phyloP scores from a whole-genome alignment of 1,139 yeast genomes.

The Torulaspora pretoriensis region DNA sequence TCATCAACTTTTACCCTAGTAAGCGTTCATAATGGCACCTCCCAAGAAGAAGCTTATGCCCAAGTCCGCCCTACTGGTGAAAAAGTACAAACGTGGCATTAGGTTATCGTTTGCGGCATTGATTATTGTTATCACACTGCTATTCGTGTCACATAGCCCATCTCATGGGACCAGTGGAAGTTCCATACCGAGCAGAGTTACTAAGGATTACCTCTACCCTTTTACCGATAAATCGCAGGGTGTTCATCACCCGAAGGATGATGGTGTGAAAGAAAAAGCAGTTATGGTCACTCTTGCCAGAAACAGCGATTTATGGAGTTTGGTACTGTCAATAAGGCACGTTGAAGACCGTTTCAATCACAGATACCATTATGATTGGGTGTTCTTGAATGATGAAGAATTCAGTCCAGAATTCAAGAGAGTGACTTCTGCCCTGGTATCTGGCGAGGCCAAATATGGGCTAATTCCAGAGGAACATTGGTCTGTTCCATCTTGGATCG shows the following conservation, averaged over 20 bases:
- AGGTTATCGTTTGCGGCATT: slow-evolving; percentile 27
- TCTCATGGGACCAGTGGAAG: slow-evolving; percentile 3
- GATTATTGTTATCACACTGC: slow-evolving; percentile 25
- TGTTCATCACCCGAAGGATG: slow-evolving; percentile 32
- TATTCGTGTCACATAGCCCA: slow-evolving; percentile 24
- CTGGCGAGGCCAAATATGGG: slow-evolving; percentile 46
- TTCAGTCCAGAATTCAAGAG: slow-evolving; percentile 45
- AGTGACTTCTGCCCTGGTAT: slow-evolving; percentile 37
- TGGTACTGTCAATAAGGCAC: slow-evolving; percentile 58
- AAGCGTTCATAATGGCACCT: slow-evolving; percentile 6
- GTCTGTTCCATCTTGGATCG: slow-evolving; percentile 57
- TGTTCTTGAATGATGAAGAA: slow-evolving; percentile 55
- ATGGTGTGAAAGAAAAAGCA: slow-evolving; percentile 50
- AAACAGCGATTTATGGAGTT: slow-evolving; percentile 59
- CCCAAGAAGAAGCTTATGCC: slow-evolving; percentile 33
- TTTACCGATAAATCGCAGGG: slow-evolving; percentile 31
- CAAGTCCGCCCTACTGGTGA: slow-evolving; percentile 32
- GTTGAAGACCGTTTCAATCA: slow-evolving; percentile 73
- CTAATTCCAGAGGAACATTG: slow-evolving; percentile 47
- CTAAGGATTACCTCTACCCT: slow-evolving; percentile 23
- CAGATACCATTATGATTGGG: slow-evolving; percentile 63
- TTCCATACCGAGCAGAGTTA: background rate
- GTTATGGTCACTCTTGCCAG: slow-evolving; percentile 73
- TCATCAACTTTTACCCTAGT: no score
- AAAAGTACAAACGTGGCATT: slow-evolving; percentile 27